phyloP scores from a whole-genome alignment of 2,329 filamentous ascomycete genomes.

The Microdochium paspali region DNA sequence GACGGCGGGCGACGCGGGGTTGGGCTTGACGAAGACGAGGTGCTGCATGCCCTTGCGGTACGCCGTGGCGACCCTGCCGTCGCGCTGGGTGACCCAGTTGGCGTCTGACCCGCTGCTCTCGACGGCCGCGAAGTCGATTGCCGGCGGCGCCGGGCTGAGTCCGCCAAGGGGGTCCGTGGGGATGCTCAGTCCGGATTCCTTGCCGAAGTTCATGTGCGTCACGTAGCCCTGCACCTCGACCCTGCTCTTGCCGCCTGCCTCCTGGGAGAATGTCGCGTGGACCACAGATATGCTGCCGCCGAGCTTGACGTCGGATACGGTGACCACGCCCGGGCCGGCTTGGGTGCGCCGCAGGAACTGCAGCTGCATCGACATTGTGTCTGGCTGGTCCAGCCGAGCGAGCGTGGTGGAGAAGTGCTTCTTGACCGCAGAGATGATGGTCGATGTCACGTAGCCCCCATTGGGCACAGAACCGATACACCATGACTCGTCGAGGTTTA shows the following conservation, averaged over 20 bases:
- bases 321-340: conserved; percentile 3
- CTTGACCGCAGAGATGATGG: conserved; percentile 25
- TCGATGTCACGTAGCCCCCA: conserved; percentile 33
- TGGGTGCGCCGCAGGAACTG: conserved; percentile 29
- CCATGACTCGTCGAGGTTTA: background rate
- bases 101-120: background rate
- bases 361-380: conserved; percentile 29
- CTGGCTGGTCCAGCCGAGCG: conserved; percentile 19
- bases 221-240: conserved; percentile 20
- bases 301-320: conserved; percentile 31
- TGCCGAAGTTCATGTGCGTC: conserved; percentile 16
- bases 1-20: background rate
- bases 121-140: conserved; percentile 1
- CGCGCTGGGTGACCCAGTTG: background rate
- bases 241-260: no score
- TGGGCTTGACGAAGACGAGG: background rate
- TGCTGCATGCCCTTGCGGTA: background rate
- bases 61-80: background rate
- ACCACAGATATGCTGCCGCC: conserved; percentile 30
- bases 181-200: conserved; percentile 4
- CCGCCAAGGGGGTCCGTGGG: background rate
- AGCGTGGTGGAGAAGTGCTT: conserved; percentile 18
- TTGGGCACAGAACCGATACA: conserved; percentile 24
- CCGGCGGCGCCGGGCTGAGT: conserved; percentile 1
- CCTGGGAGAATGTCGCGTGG: conserved; percentile 31